Base-by-base conservation (phyloP, 805 yeast species). In the Starmera dryadoides region DNA sequence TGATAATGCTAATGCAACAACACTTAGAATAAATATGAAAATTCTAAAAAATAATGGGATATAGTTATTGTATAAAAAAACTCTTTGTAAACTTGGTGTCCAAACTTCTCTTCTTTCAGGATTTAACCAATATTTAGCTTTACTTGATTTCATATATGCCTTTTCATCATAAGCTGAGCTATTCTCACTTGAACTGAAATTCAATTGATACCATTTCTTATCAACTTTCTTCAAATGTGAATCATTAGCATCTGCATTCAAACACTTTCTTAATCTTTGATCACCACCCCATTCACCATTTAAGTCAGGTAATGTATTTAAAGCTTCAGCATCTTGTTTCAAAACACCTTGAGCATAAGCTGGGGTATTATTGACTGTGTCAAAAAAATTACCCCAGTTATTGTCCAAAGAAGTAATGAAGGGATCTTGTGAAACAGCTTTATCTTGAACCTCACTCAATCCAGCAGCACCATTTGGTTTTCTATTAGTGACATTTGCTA, bases 11-110 rank as follows among this genome's bases (percentile, higher is more conserved):
- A 91, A 67, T 0, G 96, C 86, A 28, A 79, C 62, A 0, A 75
- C 61, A 11, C 86, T 77, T 33, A 87, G 68, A 12, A 77, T 48
- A 29, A 79, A 66, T 22, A 78, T 77, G 30, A 75, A 60, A 3
- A 79, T 55, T 45, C 98, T 66, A 45, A 91, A 73, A 19, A 82
- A 70, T 36, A 91, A 65, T 2, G 97, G 96, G 11, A 88, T 70
- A 48, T 85, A 81, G 16, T 95, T 89, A 56, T 85, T 87, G 45
- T 77, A 76, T 39, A 85, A 70, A 25, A 89, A 62, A 21, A 82
- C 62, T 34, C 79, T 68, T 39, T 66, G 66, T 10, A 88, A 49
- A 25, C 72, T 68, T 2, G 93, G 86, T 39, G 72, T 64, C 77
- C 86, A 72, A 46, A 75, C 77, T 40, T 73, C 74, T 43, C 80